These are phyloP conservation scores for Adansonia gregorii DNA, from an alignment of 441 rosid genomes.

Conservation along the genomic window DNA sequence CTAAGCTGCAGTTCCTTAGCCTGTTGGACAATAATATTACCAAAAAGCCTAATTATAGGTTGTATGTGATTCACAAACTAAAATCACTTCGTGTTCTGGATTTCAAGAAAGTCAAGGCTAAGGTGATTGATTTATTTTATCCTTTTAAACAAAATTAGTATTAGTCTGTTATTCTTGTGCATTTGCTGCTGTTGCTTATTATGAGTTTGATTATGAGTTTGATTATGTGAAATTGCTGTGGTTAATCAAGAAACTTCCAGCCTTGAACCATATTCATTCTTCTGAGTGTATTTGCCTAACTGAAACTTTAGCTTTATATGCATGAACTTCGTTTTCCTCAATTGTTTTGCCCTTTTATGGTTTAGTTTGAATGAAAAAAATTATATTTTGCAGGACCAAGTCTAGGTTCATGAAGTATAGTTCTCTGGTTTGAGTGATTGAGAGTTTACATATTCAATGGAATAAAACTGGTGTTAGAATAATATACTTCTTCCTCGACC, in stretches of 20 bases:
- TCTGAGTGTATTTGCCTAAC: background rate
- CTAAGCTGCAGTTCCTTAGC: constrained; percentile 86
- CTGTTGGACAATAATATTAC: constrained; percentile 90
- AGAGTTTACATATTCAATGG: background rate
- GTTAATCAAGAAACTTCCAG: background rate
- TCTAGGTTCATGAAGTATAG: background rate
- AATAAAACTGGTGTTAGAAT: background rate
- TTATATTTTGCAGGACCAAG: background rate
- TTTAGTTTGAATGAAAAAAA: background rate
- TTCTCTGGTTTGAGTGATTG: background rate
- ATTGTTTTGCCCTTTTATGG: background rate
- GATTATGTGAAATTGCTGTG: constrained; percentile 3
- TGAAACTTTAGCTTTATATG: constrained; percentile 8
- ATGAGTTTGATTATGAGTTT: background rate
- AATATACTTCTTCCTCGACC: background rate
- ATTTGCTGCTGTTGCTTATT: background rate
- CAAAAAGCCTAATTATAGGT: constrained; percentile 88
- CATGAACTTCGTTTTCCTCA: background rate
- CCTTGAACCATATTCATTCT: background rate
- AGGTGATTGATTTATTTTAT: constrained; percentile 54
- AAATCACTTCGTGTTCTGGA: constrained; percentile 89
- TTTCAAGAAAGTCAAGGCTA: constrained; percentile 85
- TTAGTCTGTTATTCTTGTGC: background rate
- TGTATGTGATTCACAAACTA: constrained; percentile 85
- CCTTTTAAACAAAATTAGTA: background rate